These are phyloP conservation scores for Phytophthora meadii DNA, from an alignment of 352 stramenopile genomes.

Conservation along the genomic window DNA sequence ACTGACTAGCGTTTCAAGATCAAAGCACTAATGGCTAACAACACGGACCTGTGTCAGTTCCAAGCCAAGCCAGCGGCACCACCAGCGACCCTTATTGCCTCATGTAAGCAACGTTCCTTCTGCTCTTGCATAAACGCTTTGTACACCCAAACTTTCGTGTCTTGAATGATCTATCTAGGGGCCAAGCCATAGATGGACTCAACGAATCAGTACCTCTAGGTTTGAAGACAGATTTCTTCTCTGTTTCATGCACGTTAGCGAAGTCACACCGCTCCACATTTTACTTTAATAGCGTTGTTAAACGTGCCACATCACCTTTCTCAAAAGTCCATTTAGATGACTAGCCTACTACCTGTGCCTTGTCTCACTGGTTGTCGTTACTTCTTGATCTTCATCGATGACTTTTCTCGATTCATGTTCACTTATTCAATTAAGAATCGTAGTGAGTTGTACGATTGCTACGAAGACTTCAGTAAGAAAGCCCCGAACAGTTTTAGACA, in stretches of 20 bases:
- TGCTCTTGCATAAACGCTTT: conserved; percentile 10
- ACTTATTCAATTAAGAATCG: conserved; percentile 17
- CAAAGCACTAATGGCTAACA: too few species aligned
- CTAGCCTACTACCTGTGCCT: background rate
- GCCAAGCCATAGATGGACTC: conserved; percentile 6
- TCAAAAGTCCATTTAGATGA: too few species aligned
- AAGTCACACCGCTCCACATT: too few species aligned
- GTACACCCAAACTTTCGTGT: conserved; percentile 8
- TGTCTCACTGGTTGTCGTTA: conserved; percentile 25
- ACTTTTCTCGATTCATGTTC: conserved; percentile 30
- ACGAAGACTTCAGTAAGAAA: conserved; percentile 1
- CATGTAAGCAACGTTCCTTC: conserved; percentile 10
- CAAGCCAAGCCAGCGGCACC: conserved; percentile 4
- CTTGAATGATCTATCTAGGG: conserved; percentile 11
- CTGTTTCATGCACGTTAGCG: too few species aligned
- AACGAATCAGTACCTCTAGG: too few species aligned
- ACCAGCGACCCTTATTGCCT: conserved; percentile 12
- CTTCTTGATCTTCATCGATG: conserved; percentile 35
- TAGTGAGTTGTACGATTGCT: conserved; percentile 24
- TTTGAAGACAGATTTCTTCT: too few species aligned
- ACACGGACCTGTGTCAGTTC: conserved; percentile 29
- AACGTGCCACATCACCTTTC: too few species aligned
- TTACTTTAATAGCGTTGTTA: too few species aligned
- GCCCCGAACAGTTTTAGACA: too few species aligned
- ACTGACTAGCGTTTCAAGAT: too few species aligned